Evolutionary conservation across 176 grass and related monocot genomes (phyloP), one percentile per base, ranked within the genome.

Genomic region (Oryza brachyantha): DNA sequence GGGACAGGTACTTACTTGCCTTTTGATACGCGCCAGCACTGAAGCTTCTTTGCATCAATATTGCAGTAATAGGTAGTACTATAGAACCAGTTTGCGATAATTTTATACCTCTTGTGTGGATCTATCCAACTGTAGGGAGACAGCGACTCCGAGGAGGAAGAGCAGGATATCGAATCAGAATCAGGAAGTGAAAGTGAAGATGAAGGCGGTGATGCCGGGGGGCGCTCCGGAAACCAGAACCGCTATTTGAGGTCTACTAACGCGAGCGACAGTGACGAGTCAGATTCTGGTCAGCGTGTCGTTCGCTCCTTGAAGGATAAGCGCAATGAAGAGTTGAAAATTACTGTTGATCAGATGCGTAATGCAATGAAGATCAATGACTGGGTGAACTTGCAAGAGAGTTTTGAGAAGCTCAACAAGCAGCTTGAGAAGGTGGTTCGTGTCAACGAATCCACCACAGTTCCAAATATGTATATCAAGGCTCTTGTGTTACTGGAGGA

Each of bases 291-390:
- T 38, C 95, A 85, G 37, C 89, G 95, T 1, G 86, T 94, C 27
- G 76, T 98, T 45, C 93, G 91, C 66, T 94, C 95, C 0, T 68
- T 89, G 16, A 93, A 84, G 14, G 95, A 94, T 55, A 93, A 94
- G 71, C 80, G 95, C 26, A 91, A 91, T 40, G 95, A 98, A 36
- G 95, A 98, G 83, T 90, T 98, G 92, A 87, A 66, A 55, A 75
- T 90, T 50, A 98, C 86, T 69, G 85, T 90, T 16, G 90, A 98
- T 46, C 95, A 98, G 87, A 98, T 98, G 87, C 86, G 83, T 36
- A 98, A 98, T 83, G 92, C 95, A 10, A 98, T 92, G 80, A 98
- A 98, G 79, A 98, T 98, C 55, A 98, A 98, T 68, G 95, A 98
- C 74, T 98, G 95, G 89, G 85, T 94, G 46, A 98, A 88, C 73